These are phyloP conservation scores for Saccharomycopsis fodiens DNA, from an alignment of 805 yeast species.

Conservation along the genomic window DNA sequence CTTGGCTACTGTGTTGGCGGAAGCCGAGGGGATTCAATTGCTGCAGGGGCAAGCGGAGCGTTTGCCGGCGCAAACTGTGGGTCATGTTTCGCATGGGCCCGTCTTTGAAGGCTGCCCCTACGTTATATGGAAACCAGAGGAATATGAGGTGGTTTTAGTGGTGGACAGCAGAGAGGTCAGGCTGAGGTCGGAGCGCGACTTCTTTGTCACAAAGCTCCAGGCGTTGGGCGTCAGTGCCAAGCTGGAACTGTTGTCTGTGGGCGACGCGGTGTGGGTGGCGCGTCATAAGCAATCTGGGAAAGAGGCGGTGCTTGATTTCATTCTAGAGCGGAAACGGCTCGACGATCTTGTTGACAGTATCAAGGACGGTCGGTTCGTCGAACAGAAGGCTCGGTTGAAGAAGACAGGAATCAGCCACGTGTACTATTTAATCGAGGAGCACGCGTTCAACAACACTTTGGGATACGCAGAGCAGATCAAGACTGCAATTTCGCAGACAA, in stretches of 20 bases:
- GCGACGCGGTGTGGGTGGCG: conserved; percentile 91
- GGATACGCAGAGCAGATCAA: conserved; percentile 56
- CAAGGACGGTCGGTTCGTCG: conserved; percentile 79
- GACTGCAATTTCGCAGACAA: conserved; percentile 66
- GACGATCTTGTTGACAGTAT: conserved; percentile 82
- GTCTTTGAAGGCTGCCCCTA: background rate
- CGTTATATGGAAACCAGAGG: conserved; percentile 49
- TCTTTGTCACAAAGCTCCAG: conserved; percentile 49
- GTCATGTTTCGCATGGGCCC: background rate
- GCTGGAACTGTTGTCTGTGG: conserved; percentile 58
- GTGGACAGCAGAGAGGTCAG: conserved; percentile 81
- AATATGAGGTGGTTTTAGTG: conserved; percentile 52
- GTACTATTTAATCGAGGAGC: conserved; percentile 77
- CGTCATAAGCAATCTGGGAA: conserved; percentile 46
- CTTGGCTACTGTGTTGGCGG: conserved; percentile 50
- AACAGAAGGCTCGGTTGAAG: conserved; percentile 73
- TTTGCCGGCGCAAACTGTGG: too few relatives aligned
- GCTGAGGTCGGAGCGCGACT: conserved; percentile 60
- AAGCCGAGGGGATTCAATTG: conserved; percentile 31
- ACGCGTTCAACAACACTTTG: conserved; percentile 36
- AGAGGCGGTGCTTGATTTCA: conserved; percentile 67
- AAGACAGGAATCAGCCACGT: conserved; percentile 61
- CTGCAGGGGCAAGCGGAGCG: background rate
- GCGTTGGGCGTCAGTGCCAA: conserved; percentile 43
- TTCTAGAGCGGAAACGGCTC: conserved; percentile 84